Evolutionary conservation across 257 asterid genomes (phyloP).

Genomic region (Agastache rugosa): DNA sequence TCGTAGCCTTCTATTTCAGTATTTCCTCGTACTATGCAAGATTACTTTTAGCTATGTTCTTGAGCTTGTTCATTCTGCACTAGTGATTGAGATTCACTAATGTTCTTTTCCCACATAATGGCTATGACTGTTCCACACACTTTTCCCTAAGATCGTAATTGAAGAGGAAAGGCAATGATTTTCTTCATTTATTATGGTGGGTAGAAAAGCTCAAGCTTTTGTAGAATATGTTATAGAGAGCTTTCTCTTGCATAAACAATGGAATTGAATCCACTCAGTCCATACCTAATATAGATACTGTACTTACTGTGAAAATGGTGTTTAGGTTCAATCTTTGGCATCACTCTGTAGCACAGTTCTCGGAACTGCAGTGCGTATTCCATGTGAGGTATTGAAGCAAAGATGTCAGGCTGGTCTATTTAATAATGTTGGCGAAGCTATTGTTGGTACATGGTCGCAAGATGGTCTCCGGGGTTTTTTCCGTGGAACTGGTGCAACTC

Average conservation of each 20-base stretch:
- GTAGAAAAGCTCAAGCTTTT: not conserved
- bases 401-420: slow-evolving; percentile 90
- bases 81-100: not conserved
- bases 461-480: slow-evolving; percentile 90
- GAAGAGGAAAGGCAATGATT: not conserved
- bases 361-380: slow-evolving; percentile 92
- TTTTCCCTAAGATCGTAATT: not conserved
- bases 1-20: slow-evolving; percentile 12
- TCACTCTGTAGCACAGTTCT: slow-evolving; percentile 89
- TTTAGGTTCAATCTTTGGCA: slow-evolving; percentile 86
- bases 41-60: not conserved
- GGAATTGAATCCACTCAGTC: slow-evolving; percentile 24
- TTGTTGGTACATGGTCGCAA: slow-evolving; percentile 81
- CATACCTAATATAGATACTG: slow-evolving; percentile 20
- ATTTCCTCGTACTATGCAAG: not conserved
- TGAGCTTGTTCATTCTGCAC: slow-evolving; percentile 7
- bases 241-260: slow-evolving; percentile 2
- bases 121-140: not conserved
- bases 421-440: slow-evolving; percentile 82
- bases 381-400: slow-evolving; percentile 94
- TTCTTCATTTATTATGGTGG: slow-evolving; percentile 2
- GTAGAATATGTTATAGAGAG: slow-evolving; percentile 1
- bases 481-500: slow-evolving; percentile 98
- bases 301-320: slow-evolving; percentile 27
- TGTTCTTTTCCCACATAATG: not conserved